phyloP scores from a whole-genome alignment of 1,284 basidiomycete species.

The Puccinia coronata region DNA sequence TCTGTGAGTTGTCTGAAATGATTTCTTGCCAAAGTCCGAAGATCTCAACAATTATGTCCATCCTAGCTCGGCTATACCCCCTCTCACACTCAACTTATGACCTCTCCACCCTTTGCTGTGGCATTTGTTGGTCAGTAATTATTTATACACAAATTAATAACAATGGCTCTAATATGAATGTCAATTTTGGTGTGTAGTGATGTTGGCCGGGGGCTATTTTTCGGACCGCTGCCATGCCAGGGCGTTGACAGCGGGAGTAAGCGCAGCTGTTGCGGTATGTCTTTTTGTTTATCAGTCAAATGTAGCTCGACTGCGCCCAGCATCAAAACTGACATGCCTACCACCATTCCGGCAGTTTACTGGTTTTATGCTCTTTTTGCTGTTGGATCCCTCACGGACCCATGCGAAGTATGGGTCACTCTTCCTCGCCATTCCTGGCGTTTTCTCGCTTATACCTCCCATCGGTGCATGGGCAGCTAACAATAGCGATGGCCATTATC shows the following conservation, averaged over 20 bases:
- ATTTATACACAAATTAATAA: not conserved
- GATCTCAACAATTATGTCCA: not conserved
- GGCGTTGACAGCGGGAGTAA: conserved; percentile 11
- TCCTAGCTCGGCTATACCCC: conserved; percentile 18
- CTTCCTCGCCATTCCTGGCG: conserved; percentile 35
- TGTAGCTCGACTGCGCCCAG: not conserved
- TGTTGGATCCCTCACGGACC: not conserved
- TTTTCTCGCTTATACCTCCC: conserved; percentile 24
- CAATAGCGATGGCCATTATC: conserved; percentile 27
- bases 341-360: not conserved
- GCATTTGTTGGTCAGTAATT: conserved; percentile 12
- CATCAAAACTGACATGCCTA: not conserved
- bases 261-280: conserved; percentile 20
- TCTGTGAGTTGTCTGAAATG: not conserved
- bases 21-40: not conserved
- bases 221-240: conserved; percentile 38
- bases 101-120: conserved; percentile 21
- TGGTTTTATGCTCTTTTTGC: conserved; percentile 25
- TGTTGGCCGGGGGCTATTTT: conserved; percentile 33
- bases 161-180: not conserved
- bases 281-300: not conserved
- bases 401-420: conserved; percentile 36
- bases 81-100: conserved; percentile 7
- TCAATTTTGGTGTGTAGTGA: conserved; percentile 12
- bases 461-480: conserved; percentile 33